Base-by-base conservation (phyloP, 2,329 filamentous ascomycete species). In the Colletotrichum euphorbiae region DNA sequence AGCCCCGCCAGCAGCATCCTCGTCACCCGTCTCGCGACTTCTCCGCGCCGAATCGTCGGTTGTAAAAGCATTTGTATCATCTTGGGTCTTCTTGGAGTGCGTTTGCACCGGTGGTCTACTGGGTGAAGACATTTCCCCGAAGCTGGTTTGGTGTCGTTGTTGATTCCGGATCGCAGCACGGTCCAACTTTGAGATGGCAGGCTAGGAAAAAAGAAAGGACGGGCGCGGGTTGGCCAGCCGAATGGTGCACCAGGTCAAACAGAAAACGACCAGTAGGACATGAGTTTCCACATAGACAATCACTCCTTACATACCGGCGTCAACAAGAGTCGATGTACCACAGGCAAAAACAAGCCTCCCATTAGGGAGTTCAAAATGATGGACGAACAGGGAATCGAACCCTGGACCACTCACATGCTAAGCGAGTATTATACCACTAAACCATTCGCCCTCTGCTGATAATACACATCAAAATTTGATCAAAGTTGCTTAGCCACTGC, bases 371-470 rank as follows among this genome's bases (percentile, higher is more conserved):
- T 50, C 50, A 62, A 67, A 51, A 17, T 3, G 2, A 1, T 67
- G 64, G 64, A 67, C 64, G 64, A 67, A 62, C 64, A 40, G 64
- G 64, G 64, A 67, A 67, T 67, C 64, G 64, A 67, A 67, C 64
- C 64, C 64, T 40, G 65, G 65, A 67, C 65, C 65, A 64, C 62
- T 60, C 65, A 60, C 65, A 67, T 67, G 65, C 65, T 67, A 67
- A 67, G 65, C 65, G 65, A 60, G 62, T 60, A 67, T 67, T 64
- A 67, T 67, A 67, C 65, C 65, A 67, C 65, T 67, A 67, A 67
- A 67, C 65, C 65, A 67, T 64, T 64, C 65, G 65, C 65, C 65
- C 65, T 0, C 19, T 52, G 36, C 21, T 67, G 24, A 36, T 2
- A 2, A 7, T 7, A 1, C 1, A 8, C 0, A 6, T 3, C 13